These are phyloP conservation scores for Leptosphaerulina australis DNA, from an alignment of 2,329 filamentous ascomycete species.

Conservation along the genomic window DNA sequence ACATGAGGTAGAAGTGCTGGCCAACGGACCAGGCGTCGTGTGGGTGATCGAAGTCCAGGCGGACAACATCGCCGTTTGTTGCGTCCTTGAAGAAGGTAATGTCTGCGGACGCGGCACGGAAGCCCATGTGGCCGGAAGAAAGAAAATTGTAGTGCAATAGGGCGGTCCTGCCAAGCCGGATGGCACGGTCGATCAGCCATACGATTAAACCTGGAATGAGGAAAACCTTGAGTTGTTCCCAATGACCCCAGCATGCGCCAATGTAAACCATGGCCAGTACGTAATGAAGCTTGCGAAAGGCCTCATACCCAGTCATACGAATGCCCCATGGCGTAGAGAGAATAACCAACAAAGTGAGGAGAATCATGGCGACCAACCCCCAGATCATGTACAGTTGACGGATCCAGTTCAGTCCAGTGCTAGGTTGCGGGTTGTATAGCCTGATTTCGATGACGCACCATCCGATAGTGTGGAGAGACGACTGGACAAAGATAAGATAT, in stretches of 20 bases:
- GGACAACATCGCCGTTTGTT: constrained; percentile 59
- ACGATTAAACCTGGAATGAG: constrained; percentile 62
- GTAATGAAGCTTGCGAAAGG: constrained; percentile 77
- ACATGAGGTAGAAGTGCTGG: constrained; percentile 75
- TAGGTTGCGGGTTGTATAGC: constrained; percentile 75
- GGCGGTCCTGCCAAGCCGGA: constrained; percentile 63
- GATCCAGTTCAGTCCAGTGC: constrained; percentile 63
- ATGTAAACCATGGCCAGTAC: constrained; percentile 75
- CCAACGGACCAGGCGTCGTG: constrained; percentile 69
- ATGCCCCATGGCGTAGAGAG: constrained; percentile 67
- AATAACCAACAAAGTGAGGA: constrained; percentile 66
- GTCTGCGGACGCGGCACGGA: constrained; percentile 35
- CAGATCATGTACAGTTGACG: constrained; percentile 72
- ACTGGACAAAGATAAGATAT: constrained; percentile 73
- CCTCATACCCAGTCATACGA: constrained; percentile 72
- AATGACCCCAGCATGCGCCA: constrained; percentile 77
- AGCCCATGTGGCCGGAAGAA: constrained; percentile 39
- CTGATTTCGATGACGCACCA: constrained; percentile 71
- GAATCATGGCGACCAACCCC: constrained; percentile 70
- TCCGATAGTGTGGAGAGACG: constrained; percentile 70
- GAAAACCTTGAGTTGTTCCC: constrained; percentile 61
- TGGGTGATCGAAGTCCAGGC: constrained; percentile 68
- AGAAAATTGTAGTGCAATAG: constrained; percentile 61
- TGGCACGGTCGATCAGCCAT: constrained; percentile 67
- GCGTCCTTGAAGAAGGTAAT: constrained; percentile 46